Percentiles rank a stretch among this genome's conserved stretches.
Conservation (phyloP, 73 alveolate genomes). For the Paramecium caudatum region DNA sequence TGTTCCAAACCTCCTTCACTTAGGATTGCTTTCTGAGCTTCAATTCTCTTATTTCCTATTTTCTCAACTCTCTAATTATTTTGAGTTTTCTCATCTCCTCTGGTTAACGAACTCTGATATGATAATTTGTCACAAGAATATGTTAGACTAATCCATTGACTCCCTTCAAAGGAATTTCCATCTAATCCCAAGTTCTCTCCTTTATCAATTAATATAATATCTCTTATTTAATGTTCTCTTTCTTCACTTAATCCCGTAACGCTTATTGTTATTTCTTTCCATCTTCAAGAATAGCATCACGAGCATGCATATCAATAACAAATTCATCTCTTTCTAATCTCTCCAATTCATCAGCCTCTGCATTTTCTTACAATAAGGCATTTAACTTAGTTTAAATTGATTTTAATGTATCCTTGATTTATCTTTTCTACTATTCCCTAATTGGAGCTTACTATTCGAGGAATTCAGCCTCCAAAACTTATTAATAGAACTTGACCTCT, state of each 20-base stretch:
- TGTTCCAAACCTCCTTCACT: slow-evolving; percentile 76
- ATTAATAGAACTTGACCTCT: slow-evolving; percentile 77
- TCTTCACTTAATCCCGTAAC: slow-evolving; percentile 86
- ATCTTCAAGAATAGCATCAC: slow-evolving; percentile 85
- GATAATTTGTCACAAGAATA: slow-evolving; percentile 82
- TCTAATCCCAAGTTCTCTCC: slow-evolving; percentile 88
- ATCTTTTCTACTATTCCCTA: slow-evolving; percentile 83
- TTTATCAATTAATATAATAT: slow-evolving; percentile 81
- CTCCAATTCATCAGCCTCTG: slow-evolving; percentile 92
- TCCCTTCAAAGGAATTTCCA: slow-evolving; percentile 83
- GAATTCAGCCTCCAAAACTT: slow-evolving; percentile 81
- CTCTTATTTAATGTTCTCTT: slow-evolving; percentile 82
- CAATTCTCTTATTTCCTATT: slow-evolving; percentile 82
- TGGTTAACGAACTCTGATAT: slow-evolving; percentile 81
- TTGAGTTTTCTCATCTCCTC: slow-evolving; percentile 80
- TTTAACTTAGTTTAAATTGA: slow-evolving; percentile 85
- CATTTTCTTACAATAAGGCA: slow-evolving; percentile 90
- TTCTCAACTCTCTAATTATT: slow-evolving; percentile 83
- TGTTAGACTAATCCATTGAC: slow-evolving; percentile 82
- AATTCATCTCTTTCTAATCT: slow-evolving; percentile 94
- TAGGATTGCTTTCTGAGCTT: slow-evolving; percentile 74
- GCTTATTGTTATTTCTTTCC: slow-evolving; percentile 89
- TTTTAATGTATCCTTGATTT: slow-evolving; percentile 85
- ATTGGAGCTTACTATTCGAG: slow-evolving; percentile 79
- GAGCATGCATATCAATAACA: slow-evolving; percentile 93